Evolutionary conservation across 139 green algal species (phyloP).

Genomic region (Gonium pectorale): DNA sequence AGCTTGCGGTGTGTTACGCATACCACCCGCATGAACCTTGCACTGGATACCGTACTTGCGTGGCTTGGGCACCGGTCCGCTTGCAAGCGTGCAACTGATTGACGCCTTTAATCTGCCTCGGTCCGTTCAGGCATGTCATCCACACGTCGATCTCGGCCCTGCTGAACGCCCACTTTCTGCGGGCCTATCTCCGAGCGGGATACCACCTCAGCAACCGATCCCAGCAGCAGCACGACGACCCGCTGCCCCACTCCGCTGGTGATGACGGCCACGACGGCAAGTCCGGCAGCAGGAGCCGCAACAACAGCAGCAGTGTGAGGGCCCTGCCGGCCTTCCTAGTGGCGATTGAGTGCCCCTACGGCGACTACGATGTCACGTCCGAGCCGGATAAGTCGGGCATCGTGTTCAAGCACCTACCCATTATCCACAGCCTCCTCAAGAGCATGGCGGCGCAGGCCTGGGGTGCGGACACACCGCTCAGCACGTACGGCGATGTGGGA

Average conservation of each 20-base stretch:
- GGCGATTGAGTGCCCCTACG: neutral
- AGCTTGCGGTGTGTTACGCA: no score
- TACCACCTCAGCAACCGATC: neutral
- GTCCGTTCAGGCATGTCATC: no score
- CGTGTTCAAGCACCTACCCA: neutral
- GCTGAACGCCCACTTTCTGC: slow-evolving; percentile 25
- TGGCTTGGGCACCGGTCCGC: no score
- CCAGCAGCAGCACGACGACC: neutral
- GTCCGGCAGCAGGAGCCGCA: neutral
- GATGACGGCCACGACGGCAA: neutral
- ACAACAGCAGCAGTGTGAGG: neutral
- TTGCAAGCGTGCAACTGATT: no score
- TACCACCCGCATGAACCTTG: no score
- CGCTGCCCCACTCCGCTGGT: neutral
- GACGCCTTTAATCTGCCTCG: no score
- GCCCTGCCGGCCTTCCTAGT: slow-evolving; percentile 28
- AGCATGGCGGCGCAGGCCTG: neutral
- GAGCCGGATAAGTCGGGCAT: slow-evolving; percentile 33
- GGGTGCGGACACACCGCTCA: no score
- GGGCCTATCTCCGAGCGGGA: neutral
- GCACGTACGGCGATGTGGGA: no score
- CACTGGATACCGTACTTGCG: no score
- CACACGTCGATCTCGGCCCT: slow-evolving; percentile 7
- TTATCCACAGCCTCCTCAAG: neutral
- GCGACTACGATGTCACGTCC: slow-evolving; percentile 13